Percentiles rank a stretch among this genome's conserved stretches.
phyloP scores from a whole-genome alignment of 768 basidiomycete genomes.

The Plicaturopsis crispa region DNA sequence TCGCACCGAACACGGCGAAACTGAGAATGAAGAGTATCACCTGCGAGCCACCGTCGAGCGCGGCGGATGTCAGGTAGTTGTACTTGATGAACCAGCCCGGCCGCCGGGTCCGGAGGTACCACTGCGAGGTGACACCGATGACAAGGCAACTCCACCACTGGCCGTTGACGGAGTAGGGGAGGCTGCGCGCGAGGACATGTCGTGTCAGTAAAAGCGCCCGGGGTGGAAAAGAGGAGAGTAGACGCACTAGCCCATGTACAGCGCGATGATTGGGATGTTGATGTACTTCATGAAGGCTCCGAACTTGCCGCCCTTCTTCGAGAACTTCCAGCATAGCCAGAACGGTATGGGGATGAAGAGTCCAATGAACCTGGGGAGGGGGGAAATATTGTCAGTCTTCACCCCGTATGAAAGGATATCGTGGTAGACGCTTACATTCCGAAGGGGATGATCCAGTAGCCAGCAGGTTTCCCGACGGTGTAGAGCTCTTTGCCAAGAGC shows the following conservation, averaged over 20 bases:
- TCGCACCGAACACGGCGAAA: constrained; percentile 28
- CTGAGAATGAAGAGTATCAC: constrained; percentile 43
- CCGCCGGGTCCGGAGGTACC: constrained; percentile 36
- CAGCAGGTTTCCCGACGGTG: constrained; percentile 36
- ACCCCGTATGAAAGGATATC: not conserved
- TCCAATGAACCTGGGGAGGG: constrained; percentile 31
- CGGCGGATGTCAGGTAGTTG: constrained; percentile 39
- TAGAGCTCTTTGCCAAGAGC: constrained; percentile 47
- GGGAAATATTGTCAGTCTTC: not conserved
- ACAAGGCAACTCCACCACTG: constrained; percentile 48
- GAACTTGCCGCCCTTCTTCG: constrained; percentile 23
- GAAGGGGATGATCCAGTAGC: constrained; percentile 36
- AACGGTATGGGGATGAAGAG: constrained; percentile 41
- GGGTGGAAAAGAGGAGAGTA: constrained; percentile 1
- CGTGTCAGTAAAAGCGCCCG: too few relatives aligned
- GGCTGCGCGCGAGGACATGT: constrained; percentile 11
- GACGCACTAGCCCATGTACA: constrained; percentile 27
- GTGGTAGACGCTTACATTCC: constrained; percentile 27
- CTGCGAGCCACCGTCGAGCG: constrained; percentile 41
- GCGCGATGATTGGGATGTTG: constrained; percentile 37
- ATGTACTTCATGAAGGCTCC: constrained; percentile 30
- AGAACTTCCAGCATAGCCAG: constrained; percentile 34
- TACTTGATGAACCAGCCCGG: constrained; percentile 37
- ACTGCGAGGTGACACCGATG: constrained; percentile 41
- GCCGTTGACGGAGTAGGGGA: constrained; percentile 47